Evolutionary conservation across 106 monocot species (phyloP), one percentile per base, ranked within the genome.

Genomic region (Vanilla planifolia): DNA sequence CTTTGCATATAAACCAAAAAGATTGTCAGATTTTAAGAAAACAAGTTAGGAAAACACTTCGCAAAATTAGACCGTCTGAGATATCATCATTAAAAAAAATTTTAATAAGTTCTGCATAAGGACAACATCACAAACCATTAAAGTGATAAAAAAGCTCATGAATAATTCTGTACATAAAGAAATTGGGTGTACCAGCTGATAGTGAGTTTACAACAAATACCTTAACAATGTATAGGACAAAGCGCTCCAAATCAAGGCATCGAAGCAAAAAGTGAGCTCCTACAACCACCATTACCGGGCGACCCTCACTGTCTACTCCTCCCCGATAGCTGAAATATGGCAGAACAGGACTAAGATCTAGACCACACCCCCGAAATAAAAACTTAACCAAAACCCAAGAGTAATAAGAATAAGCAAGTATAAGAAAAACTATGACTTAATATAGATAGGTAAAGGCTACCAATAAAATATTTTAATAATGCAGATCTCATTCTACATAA

Each of bases 191-290:
- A 24, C 41, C 29, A 61, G 30, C n/a, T 35, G 23, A 17, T 3
- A 37, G 1, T 44, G 7, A 19, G 4, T 33, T 26, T 23, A 68
- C 55, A 24, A 72, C 33, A 30, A 2, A 44, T 85, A 98, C 92
- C 98, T 98, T 98, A 27, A 92, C 71, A 11, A 98, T 88, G 83
- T 88, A 74, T 6, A 88, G 77, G 73, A 98, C 71, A 68, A 98
- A 98, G 0, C 85, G 84, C 67, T 98, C 98, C 69, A 98, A 63
- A 78, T 98, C 98, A 61, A 98, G 79, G 61, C 98, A 98, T 17
- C 92, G 73, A 44, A 92, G 79, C 71, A 98, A 90, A 71, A 98
- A 98, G 65, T 98, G 98, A 71, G 98, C 98, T 25, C 98, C 92
- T 19, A 98, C 92, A 66, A 98, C 73, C 3, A 98, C 98, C 88